These are phyloP conservation scores for Penicillium roqueforti DNA, from an alignment of 495 filamentous ascomycete species.

Conservation along the genomic window DNA sequence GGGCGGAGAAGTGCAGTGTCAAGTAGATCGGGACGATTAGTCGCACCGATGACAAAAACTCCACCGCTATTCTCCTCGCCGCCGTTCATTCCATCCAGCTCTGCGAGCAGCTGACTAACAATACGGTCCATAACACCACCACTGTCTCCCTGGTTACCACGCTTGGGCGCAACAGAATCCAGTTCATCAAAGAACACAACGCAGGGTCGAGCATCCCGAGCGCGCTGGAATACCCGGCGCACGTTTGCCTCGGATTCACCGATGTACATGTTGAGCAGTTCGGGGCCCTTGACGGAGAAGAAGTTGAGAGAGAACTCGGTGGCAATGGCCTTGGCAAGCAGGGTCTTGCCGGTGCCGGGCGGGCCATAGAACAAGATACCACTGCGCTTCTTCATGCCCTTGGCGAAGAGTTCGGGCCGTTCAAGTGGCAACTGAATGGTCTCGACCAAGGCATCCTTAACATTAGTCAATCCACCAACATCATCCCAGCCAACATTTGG, in stretches of 20 bases:
- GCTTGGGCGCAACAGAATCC: conserved; percentile 94
- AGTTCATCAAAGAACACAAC: conserved; percentile 99
- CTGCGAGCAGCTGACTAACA: conserved; percentile 89
- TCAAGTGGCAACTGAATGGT: conserved; percentile 94
- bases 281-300: conserved; percentile 97
- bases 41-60: conserved; percentile 97
- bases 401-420: conserved; percentile 90
- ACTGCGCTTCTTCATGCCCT: conserved; percentile 97
- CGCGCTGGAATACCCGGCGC: conserved; percentile 89
- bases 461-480: conserved; percentile 87
- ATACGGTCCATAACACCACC: conserved; percentile 99
- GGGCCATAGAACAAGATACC: conserved; percentile 98
- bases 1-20: conserved; percentile 88
- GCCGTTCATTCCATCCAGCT: conserved; percentile 96
- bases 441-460: conserved; percentile 93
- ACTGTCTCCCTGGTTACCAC: conserved; percentile 96
- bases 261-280: conserved; percentile 99
- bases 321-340: conserved; percentile 95
- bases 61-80: conserved; percentile 80
- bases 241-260: conserved; percentile 98
- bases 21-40: conserved; percentile 89
- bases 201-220: conserved; percentile 90
- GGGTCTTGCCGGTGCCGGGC: conserved; percentile 93
- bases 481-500: conserved; percentile 96
- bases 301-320: conserved; percentile 99